phyloP scores from a whole-genome alignment of 2,329 filamentous ascomycete genomes.

The Cladophialophora chaetospira region DNA sequence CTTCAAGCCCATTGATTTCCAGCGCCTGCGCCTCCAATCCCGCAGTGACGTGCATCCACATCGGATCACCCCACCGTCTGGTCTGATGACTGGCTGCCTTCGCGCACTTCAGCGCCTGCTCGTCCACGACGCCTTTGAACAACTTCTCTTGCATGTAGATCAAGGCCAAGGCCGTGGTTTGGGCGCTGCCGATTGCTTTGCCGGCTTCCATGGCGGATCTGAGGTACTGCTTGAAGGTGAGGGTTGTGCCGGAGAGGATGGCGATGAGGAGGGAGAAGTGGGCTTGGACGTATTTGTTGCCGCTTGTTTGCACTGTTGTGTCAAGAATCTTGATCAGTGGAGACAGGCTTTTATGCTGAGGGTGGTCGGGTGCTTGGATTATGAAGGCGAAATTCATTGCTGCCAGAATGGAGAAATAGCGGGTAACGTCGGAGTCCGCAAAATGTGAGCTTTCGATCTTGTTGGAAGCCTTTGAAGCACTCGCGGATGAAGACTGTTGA shows the following conservation, averaged over 20 bases:
- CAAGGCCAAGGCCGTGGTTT: constrained; percentile 79
- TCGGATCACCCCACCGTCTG: constrained; percentile 66
- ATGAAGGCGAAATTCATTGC: constrained; percentile 71
- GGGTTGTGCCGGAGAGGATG: constrained; percentile 65
- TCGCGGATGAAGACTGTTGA: constrained; percentile 5
- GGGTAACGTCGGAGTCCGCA: constrained; percentile 48
- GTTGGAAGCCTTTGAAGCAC: constrained; percentile 32
- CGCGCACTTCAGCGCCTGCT: constrained; percentile 76
- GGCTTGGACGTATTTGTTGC: constrained; percentile 73
- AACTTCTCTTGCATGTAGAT: constrained; percentile 82
- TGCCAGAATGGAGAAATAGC: constrained; percentile 66
- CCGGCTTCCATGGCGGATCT: constrained; percentile 71
- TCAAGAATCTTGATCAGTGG: constrained; percentile 67
- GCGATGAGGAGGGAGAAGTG: constrained; percentile 77
- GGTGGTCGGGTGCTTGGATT: constrained; percentile 63
- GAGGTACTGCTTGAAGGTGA: constrained; percentile 77
- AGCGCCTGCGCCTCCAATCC: constrained; percentile 75
- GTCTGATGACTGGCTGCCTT: constrained; percentile 69
- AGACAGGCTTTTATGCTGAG: constrained; percentile 60
- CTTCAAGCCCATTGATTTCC: constrained; percentile 68
- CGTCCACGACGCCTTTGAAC: constrained; percentile 79
- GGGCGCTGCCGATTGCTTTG: constrained; percentile 70
- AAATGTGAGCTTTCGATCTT: constrained; percentile 14
- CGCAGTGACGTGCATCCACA: constrained; percentile 80
- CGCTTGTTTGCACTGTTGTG: constrained; percentile 67